These are phyloP conservation scores for Rhodotorula babjevae DNA, from an alignment of 768 basidiomycete genomes.

Conservation along the genomic window DNA sequence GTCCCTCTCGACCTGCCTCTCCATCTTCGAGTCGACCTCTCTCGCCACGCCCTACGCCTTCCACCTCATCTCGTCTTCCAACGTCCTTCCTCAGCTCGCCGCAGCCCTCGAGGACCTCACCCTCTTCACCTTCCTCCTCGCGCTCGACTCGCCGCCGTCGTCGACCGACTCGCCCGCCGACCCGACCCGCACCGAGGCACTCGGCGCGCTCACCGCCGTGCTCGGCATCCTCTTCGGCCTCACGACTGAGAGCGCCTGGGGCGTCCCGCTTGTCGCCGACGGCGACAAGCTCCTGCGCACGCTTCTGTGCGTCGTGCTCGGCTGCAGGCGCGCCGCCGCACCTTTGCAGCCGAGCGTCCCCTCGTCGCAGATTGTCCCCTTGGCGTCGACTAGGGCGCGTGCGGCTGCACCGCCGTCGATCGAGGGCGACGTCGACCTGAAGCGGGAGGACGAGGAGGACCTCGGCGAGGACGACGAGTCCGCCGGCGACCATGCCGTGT, in stretches of 20 bases:
- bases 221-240: conserved; percentile 17
- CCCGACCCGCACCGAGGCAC: no score
- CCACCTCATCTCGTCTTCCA: not conserved
- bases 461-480: not conserved
- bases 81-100: conserved; percentile 1
- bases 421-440: not conserved
- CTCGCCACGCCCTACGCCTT: conserved; percentile 6
- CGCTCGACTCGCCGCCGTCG: not conserved
- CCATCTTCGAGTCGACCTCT: conserved; percentile 24
- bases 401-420: no score
- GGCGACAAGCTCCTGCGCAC: not conserved
- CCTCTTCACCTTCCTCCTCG: conserved; percentile 4
- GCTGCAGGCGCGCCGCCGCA: not conserved
- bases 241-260: conserved; percentile 14
- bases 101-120: conserved; percentile 8
- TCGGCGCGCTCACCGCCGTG: conserved; percentile 1
- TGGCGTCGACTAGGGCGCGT: no score
- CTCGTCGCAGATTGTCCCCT: not conserved
- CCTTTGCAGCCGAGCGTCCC: not conserved
- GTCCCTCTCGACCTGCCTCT: conserved; percentile 1
- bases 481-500: not conserved
- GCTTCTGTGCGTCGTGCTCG: not conserved
- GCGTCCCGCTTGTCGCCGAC: not conserved
- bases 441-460: not conserved
- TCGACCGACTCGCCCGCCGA: no score